A percentile compares a stretch with the other conserved stretches of the same genome.
These are phyloP conservation scores for Leccinum colubrinum DNA, from an alignment of 1,284 basidiomycete species.

Conservation along the genomic window DNA sequence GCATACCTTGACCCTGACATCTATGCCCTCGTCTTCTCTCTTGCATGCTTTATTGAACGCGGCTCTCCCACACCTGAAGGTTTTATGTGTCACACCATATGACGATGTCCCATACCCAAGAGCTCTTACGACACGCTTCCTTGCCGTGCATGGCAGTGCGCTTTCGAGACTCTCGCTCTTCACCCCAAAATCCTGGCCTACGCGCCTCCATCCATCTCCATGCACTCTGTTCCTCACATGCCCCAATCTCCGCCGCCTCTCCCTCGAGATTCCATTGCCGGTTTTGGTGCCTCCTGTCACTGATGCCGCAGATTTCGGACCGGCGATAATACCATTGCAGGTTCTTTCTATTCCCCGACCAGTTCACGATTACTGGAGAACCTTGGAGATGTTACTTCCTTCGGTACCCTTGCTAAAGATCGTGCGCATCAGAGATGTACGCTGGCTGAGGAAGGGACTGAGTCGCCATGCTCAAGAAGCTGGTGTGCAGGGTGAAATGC, in stretches of 20 bases:
- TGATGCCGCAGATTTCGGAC: neutral
- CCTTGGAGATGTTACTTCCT: slow-evolving; percentile 40
- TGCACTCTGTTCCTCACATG: slow-evolving; percentile 43
- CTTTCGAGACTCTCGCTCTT: slow-evolving; percentile 48
- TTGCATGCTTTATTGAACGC: slow-evolving; percentile 62
- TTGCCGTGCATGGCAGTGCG: slow-evolving; percentile 57
- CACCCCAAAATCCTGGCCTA: slow-evolving; percentile 49
- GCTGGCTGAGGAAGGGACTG: slow-evolving; percentile 69
- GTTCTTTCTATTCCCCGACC: too few species aligned
- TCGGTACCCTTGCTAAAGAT: slow-evolving; percentile 53
- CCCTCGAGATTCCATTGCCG: slow-evolving; percentile 65
- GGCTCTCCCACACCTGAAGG: neutral
- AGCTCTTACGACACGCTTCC: slow-evolving; percentile 62
- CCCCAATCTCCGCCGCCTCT: slow-evolving; percentile 61
- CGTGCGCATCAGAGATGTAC: slow-evolving; percentile 63
- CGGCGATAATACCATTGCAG: too few species aligned
- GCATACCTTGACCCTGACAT: slow-evolving; percentile 57
- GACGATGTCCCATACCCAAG: slow-evolving; percentile 57
- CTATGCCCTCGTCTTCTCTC: slow-evolving; percentile 64
- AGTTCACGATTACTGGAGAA: slow-evolving; percentile 31
- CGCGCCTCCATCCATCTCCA: slow-evolving; percentile 46
- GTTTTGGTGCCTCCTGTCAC: slow-evolving; percentile 37
- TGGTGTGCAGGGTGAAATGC: slow-evolving; percentile 76
- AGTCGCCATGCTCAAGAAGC: slow-evolving; percentile 60
- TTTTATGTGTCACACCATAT: slow-evolving; percentile 38